Base-by-base conservation (phyloP, 305 asterid species). In the Coffea humblotiana region DNA sequence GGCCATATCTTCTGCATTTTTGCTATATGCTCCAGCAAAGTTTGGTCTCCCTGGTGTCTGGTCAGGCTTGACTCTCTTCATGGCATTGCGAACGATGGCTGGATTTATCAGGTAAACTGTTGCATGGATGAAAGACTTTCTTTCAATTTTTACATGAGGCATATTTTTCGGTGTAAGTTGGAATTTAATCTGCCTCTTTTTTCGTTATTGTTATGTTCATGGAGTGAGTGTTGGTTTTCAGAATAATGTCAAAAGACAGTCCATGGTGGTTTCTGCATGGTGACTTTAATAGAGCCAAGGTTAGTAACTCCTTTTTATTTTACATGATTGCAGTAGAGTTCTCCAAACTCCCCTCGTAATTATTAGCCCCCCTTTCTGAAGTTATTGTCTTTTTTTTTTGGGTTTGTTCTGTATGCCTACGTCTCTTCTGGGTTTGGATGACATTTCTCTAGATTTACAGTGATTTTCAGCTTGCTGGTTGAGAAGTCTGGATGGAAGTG, bases 231-330 rank as follows among this genome's bases (percentile, higher is more conserved):
- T 35, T 79, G 27, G 63, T 82, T 83, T 85, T 74, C 90, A 96
- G 98, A 86, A 84, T 94, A 75, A 78, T 86, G 79, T 89, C 91
- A 18, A 87, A 75, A 80, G 84, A 65, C 48, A 91, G 98, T 73
- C 99, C 99, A 4, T 96, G 99, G 99, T 94, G 98, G 99, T 96
- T 96, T 86, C 87, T 96, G 83, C 97, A 94, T 80, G 84, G 82
- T 68, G 90, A 83, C 81, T 77, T 80, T 54, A 82, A 83, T 43
- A 82, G 76, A 77, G 82, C 86, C 78, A 82, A 88, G 97, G 95
- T 91, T 71, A 72, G 90, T 81, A 48, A 48, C 23, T 75, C 71
- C 32, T 14, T 43, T 52, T 48, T n/a, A 2, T 40, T 56, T 37
- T 67, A 51, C 4, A 14, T 49, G n/a, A 8, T 7, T 49, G 13